Evolutionary conservation across 106 monocot species (phyloP), one percentile per base, ranked within the genome.

Genomic region (Ottelia alismoides): DNA sequence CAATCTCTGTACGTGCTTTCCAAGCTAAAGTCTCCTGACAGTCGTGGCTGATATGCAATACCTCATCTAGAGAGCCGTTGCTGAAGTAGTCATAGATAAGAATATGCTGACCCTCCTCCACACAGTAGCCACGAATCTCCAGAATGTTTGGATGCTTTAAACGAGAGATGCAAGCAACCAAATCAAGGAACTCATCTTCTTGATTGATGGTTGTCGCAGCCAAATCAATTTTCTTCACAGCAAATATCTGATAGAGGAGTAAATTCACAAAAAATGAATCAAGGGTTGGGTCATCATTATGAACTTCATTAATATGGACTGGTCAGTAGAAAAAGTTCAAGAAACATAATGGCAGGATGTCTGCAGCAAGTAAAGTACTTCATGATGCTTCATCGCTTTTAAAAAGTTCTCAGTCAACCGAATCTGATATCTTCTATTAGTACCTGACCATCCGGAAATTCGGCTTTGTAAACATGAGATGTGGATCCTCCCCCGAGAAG

Each of bases 361-460:
- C n/a, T n/a, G n/a, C n/a, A n/a, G n/a, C n/a, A n/a, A n/a, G n/a
- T n/a, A n/a, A n/a, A n/a, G n/a, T n/a, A n/a, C n/a, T n/a, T n/a
- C n/a, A n/a, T n/a, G n/a, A 19, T 11, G 19, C 2, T 20, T 49
- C 5, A 3, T 49, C 2, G 19, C n/a, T 49, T 49, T 3, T 49
- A 49, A 18, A 20, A 11, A 49, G 3, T 49, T 5, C 48, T 11
- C 2, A 18, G 2, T 11, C 3, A 3, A 9, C 12, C 48, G 11
- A 19, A 49, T 12, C 35, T 6, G 3, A 11, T 20, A 49, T 18
- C 48, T 49, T 9, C n/a, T 49, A 11, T 3, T 49, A n/a, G 27
- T 70, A 82, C 86, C 86, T 87, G 71, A 19, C 77, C 77, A 62
- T 72, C 74, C 27, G 77, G 65, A 68, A 87, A 68, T 31, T 74